Conservation (phyloP, 2,329 filamentous ascomycete species). For the Aureobasidium lini region DNA sequence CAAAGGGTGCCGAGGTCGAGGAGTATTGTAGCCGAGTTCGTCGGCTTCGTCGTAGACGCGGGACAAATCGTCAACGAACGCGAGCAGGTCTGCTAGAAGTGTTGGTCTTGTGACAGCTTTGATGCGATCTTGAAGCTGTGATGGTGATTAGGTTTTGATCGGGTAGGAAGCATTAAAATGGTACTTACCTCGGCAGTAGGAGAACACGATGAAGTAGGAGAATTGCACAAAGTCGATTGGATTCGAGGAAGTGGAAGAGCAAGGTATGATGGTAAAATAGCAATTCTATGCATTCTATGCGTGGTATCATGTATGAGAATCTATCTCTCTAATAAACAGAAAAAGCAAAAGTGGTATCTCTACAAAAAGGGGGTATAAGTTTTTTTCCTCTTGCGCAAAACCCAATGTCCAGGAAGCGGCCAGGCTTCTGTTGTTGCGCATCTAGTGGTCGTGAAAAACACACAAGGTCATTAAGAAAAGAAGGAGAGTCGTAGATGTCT, state of each 20-base stretch:
- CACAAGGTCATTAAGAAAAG: conserved; percentile 3
- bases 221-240: too few species aligned
- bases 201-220: neutral
- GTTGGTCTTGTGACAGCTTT: neutral
- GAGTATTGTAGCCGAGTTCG: neutral
- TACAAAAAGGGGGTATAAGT: neutral
- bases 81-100: neutral
- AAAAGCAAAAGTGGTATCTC: conserved; percentile 9
- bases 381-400: neutral
- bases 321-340: conserved; percentile 2
- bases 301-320: conserved; percentile 6
- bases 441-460: conserved; percentile 6
- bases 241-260: neutral
- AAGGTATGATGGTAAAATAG: neutral
- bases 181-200: neutral
- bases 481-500: neutral
- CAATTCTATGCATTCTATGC: conserved; percentile 11
- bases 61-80: neutral
- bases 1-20: neutral
- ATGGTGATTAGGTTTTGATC: neutral
- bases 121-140: neutral
- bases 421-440: conserved; percentile 6
- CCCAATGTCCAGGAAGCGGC: neutral
- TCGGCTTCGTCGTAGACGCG: neutral
- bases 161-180: too few species aligned